These are phyloP conservation scores for Pezicula neosporulosa DNA, from an alignment of 2,329 filamentous ascomycete genomes.

Conservation along the genomic window DNA sequence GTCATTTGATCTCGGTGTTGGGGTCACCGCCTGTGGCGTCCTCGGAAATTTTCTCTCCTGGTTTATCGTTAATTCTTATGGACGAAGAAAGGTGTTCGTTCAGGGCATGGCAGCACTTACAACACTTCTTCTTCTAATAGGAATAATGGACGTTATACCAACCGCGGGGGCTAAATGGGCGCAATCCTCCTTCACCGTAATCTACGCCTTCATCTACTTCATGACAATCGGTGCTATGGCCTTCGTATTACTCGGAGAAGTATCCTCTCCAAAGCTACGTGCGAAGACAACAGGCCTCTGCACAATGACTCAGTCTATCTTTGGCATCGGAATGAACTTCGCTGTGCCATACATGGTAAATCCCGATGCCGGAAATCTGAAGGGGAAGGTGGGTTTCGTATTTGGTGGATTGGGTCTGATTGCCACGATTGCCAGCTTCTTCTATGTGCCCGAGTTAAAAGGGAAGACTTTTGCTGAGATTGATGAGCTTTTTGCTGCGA, in stretches of 20 bases:
- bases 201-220: conserved; percentile 37
- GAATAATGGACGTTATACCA: conserved; percentile 27
- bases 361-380: conserved; percentile 28
- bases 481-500: conserved; percentile 66
- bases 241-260: conserved; percentile 37
- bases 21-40: conserved; percentile 34
- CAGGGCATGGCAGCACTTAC: conserved; percentile 15
- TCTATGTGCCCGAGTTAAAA: conserved; percentile 72
- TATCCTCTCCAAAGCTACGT: conserved; percentile 31
- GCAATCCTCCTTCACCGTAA: conserved; percentile 31
- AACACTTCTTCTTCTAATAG: conserved; percentile 11
- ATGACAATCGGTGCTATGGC: conserved; percentile 36
- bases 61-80: conserved; percentile 56
- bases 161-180: conserved; percentile 29
- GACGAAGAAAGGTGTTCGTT: conserved; percentile 49
- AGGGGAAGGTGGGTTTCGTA: conserved; percentile 32
- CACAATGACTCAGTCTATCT: conserved; percentile 34
- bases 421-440: conserved; percentile 31
- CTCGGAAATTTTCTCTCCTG: conserved; percentile 32
- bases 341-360: conserved; percentile 43
- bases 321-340: conserved; percentile 44
- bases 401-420: conserved; percentile 25
- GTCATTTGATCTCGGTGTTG: conserved; percentile 35
- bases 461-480: conserved; percentile 82
- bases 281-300: conserved; percentile 36